Evolutionary conservation across 1,284 basidiomycete genomes (phyloP), one percentile per base, ranked within the genome.

Genomic region (Ganoderma lingzhi): DNA sequence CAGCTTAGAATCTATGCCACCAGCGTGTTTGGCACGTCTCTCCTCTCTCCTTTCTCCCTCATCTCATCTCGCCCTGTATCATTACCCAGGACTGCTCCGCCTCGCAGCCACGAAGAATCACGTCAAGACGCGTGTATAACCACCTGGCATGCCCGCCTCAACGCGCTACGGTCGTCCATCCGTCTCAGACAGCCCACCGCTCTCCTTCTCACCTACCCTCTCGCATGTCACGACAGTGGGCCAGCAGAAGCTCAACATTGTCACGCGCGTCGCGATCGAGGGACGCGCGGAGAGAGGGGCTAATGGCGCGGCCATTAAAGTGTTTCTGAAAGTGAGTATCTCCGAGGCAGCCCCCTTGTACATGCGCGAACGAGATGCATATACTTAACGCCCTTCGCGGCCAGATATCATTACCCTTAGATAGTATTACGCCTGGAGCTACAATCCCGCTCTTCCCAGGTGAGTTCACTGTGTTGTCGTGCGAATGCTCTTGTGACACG

Each of bases 401-500:
- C 62, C 75, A 93, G 93, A 85, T 94, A 69, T 84, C 90, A 32
- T 73, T 94, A 23, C 91, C 92, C 30, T 75, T 89, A 68, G 91
- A 93, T 63, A 86, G 79, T 69, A 82, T 90, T 14, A 84, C 83
- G 23, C 89, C 91, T 28, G 91, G 90, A 45, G 85, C 87, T 17
- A 89, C 90, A 2, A 83, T 94, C 56, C 86, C 91, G 10, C 80
- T 94, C 9, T 94, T 94, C 77, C 88, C 90, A 74, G 92, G 92
- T 90, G 71, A 67, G 84, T 78, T 15, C 28, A 48, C 35, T 44
- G 30, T 64, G 53, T 42, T 70, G 32, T 37, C n/a, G 6, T 42
- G 23, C 59, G 23, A 14, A 6, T 42, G 17, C 9, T 12, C 45
- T 23, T 55, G n/a, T 28, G 58, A 61, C 45, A 63, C 2, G 14